phyloP scores from a whole-genome alignment of 78 protist genomes.

The Capsaspora owczarzaki region DNA sequence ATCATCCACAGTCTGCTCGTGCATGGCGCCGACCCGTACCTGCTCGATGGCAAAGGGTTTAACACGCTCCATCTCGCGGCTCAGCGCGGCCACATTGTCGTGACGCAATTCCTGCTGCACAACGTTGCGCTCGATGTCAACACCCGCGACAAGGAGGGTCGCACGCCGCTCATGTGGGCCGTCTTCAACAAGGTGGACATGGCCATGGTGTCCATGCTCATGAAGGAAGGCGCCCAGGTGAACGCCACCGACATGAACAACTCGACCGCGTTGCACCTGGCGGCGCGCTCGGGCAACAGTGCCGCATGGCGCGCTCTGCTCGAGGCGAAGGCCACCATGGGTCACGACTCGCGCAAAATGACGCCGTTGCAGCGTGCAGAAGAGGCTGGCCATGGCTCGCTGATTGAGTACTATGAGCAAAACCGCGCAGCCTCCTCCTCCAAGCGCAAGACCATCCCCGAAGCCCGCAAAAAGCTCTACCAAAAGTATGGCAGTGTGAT shows the following conservation, averaged over 20 bases:
- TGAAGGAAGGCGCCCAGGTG: neutral
- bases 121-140: neutral
- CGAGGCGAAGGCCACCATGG: neutral
- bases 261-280: slow-evolving; percentile 1
- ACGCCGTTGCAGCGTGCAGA: neutral
- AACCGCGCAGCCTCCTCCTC: too few relatives aligned
- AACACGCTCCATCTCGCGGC: slow-evolving; percentile 1
- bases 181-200: neutral
- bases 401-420: too few relatives aligned
- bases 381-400: too few relatives aligned
- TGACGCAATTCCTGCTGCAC: neutral
- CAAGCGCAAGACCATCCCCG: too few relatives aligned
- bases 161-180: slow-evolving; percentile 15
- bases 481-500: too few relatives aligned
- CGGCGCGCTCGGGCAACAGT: neutral
- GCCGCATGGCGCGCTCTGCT: neutral
- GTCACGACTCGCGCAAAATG: neutral
- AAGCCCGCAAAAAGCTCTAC: too few relatives aligned
- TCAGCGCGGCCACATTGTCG: neutral
- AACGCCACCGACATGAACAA: neutral
- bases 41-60: neutral
- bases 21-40: neutral
- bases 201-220: neutral
- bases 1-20: neutral
- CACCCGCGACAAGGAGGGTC: neutral